A percentile compares a stretch with the other conserved stretches of the same genome.
Conservation (phyloP, 202 grass and related monocot species). For the Cymbopogon flexuosus region DNA sequence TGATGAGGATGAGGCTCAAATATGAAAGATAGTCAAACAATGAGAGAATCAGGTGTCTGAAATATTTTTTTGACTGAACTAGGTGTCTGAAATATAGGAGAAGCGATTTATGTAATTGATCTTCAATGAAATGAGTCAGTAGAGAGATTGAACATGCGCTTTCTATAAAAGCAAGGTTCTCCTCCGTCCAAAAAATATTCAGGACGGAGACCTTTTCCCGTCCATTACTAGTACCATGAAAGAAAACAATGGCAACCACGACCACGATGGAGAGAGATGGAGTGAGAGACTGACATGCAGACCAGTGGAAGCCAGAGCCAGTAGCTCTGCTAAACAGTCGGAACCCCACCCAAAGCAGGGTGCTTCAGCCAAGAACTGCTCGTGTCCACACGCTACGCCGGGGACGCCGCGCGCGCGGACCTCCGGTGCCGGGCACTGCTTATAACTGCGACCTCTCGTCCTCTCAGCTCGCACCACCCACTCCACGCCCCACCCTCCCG, state of each 20-base stretch:
- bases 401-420: neutral
- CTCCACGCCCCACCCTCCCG: neutral
- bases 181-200: no score
- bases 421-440: neutral
- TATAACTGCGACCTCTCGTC: neutral
- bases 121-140: no score
- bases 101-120: no score
- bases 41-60: no score
- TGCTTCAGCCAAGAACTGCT: conserved; percentile 7
- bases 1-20: no score
- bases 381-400: conserved; percentile 33
- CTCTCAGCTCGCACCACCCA: neutral
- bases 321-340: neutral
- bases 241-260: neutral
- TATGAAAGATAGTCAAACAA: no score
- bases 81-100: no score
- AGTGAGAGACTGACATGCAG: neutral
- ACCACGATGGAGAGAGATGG: neutral
- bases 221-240: neutral
- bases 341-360: conserved; percentile 13
- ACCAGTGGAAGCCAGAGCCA: neutral
- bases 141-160: no score
- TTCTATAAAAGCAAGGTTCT: no score
- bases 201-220: no score
- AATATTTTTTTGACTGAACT: no score